Base-by-base conservation (phyloP, 2,329 filamentous ascomycete species). In the Cercospora brassicicola region DNA sequence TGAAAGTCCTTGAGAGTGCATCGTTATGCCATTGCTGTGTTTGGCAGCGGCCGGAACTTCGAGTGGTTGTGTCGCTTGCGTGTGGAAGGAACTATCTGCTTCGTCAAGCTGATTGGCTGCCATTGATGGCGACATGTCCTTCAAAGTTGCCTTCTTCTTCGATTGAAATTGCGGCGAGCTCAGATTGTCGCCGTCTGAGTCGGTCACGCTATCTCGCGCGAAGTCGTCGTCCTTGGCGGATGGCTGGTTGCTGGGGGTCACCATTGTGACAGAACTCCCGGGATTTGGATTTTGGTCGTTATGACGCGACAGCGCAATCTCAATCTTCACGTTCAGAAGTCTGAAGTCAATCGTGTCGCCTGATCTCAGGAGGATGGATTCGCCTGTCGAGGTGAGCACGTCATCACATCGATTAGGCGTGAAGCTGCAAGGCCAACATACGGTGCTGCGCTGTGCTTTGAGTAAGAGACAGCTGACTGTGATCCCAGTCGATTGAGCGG, bases 301-400 rank as follows among this genome's bases (percentile, higher is more conserved):
- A 5, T 18, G 13, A 31, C 5, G 39, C 11, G 59, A 11, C 15
- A 53, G 30, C 11, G 62, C 28, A 36, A 67, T 39, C 36, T 67
- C 65, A 15, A 63, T 39, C 33, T 67, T 67, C 10, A 67, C 45
- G 31, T 63, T 63, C 15, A 57, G 60, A 6, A 39, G 10, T 20
- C 11, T 28, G 53, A 67, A 64, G 55, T 59, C 65, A 8, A 67
- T 48, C 15, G 65, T 67, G 30, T 67, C 53, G 48, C 23, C 15
- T 15, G 23, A 31, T 2, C 48, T 39, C 28, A 66, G 30, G 45
- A 31, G 42, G 23, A 55, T 56, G 23, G 26, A 39, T 36, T 59
- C n/a, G 30, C 48, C 57, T 62, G 26, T 20, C 18, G 13, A 18
- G 4, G 30, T 62, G 36, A 62, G 59, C 39, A 42, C 45, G 45